phyloP scores from a whole-genome alignment of 2,329 filamentous ascomycete genomes.

The Fusarium subglutinans region DNA sequence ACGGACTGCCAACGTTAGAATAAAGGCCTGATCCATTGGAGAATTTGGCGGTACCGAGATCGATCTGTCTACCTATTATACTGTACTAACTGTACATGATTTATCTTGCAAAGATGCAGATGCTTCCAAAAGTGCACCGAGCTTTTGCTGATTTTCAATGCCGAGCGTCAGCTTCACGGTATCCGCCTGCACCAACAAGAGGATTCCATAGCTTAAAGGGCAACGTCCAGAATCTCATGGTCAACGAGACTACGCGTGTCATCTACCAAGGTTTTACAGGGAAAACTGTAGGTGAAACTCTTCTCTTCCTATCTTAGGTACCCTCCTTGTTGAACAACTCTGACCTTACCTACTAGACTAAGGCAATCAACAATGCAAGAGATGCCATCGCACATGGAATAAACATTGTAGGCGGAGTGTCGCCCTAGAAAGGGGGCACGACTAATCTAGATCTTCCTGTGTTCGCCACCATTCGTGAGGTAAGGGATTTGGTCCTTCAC shows the following conservation, averaged over 20 bases:
- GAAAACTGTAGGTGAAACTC: not conserved
- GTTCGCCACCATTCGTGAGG: not conserved
- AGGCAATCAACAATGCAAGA: not conserved
- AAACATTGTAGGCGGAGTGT: not conserved
- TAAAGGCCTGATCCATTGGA: not conserved
- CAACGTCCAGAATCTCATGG: too few species aligned
- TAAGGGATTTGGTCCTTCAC: not conserved
- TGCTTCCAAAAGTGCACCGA: too few species aligned
- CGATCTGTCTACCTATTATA: not conserved
- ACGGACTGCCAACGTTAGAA: not conserved
- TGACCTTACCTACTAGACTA: too few species aligned
- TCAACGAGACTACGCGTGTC: not conserved
- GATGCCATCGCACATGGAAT: not conserved
- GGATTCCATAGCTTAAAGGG: too few species aligned
- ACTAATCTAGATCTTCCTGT: not conserved
- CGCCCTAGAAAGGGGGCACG: not conserved
- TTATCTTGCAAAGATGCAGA: too few species aligned
- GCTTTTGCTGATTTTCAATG: too few species aligned
- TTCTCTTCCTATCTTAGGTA: not conserved
- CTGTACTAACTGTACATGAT: too few species aligned
- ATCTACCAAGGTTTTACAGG: not conserved
- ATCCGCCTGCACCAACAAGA: too few species aligned
- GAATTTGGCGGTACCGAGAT: not conserved
- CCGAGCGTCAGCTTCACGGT: fast-evolving
- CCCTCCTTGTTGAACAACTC: not conserved